phyloP scores from a whole-genome alignment of 306 rosid species.

The Carpinus fangiana region DNA sequence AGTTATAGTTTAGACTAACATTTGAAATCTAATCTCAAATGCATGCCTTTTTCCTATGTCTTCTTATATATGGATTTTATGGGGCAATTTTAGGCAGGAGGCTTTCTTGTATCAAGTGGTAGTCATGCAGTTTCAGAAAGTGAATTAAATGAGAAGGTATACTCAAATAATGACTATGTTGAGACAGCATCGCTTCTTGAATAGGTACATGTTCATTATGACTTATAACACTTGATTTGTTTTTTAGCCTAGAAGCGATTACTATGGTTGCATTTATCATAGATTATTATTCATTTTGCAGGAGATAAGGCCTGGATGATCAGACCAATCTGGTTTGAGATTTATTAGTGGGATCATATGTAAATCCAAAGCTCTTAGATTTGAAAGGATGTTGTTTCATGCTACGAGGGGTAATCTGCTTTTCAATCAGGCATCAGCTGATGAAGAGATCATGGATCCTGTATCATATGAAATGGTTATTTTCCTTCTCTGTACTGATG shows the following conservation, averaged over 20 bases:
- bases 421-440: slow-evolving; percentile 89
- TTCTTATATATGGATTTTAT: too few relatives aligned
- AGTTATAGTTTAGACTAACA: background rate
- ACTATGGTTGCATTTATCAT: too few relatives aligned
- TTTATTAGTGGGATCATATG: slow-evolving; percentile 93
- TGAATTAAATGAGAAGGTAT: too few relatives aligned
- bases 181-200: too few relatives aligned
- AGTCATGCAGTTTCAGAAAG: too few relatives aligned
- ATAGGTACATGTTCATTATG: too few relatives aligned
- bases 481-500: slow-evolving; percentile 37
- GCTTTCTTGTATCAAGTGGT: too few relatives aligned
- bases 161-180: too few relatives aligned
- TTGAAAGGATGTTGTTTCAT: slow-evolving; percentile 97
- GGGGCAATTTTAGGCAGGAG: too few relatives aligned
- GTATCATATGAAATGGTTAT: slow-evolving; percentile 83
- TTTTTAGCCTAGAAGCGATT: too few relatives aligned
- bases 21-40: slow-evolving; percentile 7
- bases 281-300: too few relatives aligned
- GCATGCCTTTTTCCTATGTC: slow-evolving; percentile 9
- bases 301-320: slow-evolving; percentile 74
- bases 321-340: slow-evolving; percentile 85
- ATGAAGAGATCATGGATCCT: slow-evolving; percentile 88
- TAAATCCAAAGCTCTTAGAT: slow-evolving; percentile 74
- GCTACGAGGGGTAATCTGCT: slow-evolving; percentile 99
- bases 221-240: too few relatives aligned